phyloP scores from a whole-genome alignment of 2,329 filamentous ascomycete genomes.

The Myriosclerotinia scirpicola region DNA sequence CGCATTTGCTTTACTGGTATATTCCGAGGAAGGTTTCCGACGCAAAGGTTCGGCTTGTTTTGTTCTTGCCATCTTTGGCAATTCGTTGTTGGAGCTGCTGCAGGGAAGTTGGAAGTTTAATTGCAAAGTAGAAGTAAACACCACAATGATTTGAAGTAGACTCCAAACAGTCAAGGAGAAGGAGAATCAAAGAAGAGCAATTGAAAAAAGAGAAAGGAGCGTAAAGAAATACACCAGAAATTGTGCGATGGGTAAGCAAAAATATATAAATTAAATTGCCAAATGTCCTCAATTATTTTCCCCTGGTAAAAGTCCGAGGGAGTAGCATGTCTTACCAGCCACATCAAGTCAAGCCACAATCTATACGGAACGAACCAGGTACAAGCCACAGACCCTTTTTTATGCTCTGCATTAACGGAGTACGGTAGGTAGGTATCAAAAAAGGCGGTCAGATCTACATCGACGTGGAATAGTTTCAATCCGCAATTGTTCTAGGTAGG shows the following conservation, averaged over 20 bases:
- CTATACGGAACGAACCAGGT: not conserved
- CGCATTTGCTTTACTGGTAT: constrained; percentile 52
- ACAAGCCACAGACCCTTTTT: constrained; percentile 9
- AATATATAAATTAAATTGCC: constrained; percentile 25
- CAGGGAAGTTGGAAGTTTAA: not conserved
- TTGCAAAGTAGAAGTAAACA: not conserved
- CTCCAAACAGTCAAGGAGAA: not conserved
- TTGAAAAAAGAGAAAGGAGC: not conserved
- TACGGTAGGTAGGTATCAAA: not conserved
- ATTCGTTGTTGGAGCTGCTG: not conserved
- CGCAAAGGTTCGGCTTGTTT: constrained; percentile 67
- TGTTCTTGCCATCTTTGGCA: constrained; percentile 61
- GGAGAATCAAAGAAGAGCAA: not conserved
- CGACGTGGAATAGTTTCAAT: constrained; percentile 23
- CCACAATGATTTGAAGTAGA: not conserved
- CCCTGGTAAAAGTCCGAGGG: not conserved
- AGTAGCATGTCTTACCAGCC: not conserved
- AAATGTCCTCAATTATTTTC: constrained; percentile 28
- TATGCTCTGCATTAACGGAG: too few species aligned
- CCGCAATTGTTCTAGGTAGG: constrained; percentile 20
- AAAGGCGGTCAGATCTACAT: constrained; percentile 22
- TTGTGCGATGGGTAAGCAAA: not conserved
- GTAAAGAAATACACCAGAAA: not conserved
- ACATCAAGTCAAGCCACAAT: constrained; percentile 7
- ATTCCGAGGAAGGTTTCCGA: constrained; percentile 66